These are phyloP conservation scores for Furcasterigmium sp. DNA, from an alignment of 2,329 filamentous ascomycete genomes.

Conservation along the genomic window DNA sequence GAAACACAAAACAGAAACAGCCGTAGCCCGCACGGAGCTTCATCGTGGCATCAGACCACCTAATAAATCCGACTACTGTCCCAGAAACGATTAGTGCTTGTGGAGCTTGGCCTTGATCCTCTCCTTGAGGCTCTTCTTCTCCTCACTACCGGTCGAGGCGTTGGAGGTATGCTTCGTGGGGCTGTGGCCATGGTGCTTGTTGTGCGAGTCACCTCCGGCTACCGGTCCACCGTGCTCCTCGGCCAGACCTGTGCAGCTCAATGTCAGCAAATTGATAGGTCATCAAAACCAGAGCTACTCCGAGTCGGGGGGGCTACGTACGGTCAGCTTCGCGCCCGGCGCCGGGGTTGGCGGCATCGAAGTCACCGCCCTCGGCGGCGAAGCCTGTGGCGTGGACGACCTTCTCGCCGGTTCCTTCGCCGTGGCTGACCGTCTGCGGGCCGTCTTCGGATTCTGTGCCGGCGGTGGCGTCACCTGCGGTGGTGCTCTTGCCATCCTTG, in stretches of 20 bases:
- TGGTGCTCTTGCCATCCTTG: slow-evolving; percentile 10
- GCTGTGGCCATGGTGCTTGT: slow-evolving; percentile 16
- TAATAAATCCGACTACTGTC: neutral
- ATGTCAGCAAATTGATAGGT: slow-evolving; percentile 5
- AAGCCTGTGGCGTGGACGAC: slow-evolving; percentile 55
- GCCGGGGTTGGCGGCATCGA: slow-evolving; percentile 58
- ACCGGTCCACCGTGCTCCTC: slow-evolving; percentile 42
- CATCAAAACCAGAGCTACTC: neutral
- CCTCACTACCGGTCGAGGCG: slow-evolving; percentile 12
- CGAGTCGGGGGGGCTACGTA: slow-evolving; percentile 27
- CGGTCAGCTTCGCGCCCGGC: slow-evolving; percentile 63
- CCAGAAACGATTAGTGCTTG: slow-evolving; percentile 24
- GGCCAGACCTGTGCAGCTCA: slow-evolving; percentile 37
- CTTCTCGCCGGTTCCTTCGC: slow-evolving; percentile 48
- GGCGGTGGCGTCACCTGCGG: slow-evolving; percentile 3
- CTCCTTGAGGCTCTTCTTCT: slow-evolving; percentile 50
- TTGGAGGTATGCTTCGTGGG: neutral
- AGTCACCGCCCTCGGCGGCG: slow-evolving; percentile 60
- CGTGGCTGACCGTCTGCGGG: slow-evolving; percentile 9
- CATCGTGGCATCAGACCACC: no score
- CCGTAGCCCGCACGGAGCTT: no score
- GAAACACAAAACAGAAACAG: no score
- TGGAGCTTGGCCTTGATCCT: slow-evolving; percentile 69
- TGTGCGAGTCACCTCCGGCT: slow-evolving; percentile 12
- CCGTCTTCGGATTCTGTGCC: slow-evolving; percentile 13